A percentile compares a stretch with the other conserved stretches of the same genome.
Evolutionary conservation across 345 rosid species (phyloP).

Genomic region (Eucalyptus regnans): DNA sequence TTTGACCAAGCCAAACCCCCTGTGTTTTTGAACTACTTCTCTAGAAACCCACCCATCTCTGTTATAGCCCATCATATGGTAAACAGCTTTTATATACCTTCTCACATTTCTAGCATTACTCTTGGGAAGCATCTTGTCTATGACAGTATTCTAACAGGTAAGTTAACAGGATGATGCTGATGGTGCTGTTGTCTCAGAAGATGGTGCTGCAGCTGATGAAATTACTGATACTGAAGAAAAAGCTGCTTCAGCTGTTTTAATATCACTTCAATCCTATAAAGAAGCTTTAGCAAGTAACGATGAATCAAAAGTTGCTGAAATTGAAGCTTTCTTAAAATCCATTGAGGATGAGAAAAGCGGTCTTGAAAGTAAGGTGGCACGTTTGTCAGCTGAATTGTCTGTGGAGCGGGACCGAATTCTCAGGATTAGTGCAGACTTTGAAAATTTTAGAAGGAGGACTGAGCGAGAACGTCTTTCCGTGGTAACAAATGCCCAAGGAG

Average conservation of each 20-base stretch:
- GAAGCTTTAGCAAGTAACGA: conserved; percentile 63
- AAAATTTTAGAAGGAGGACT: conserved; percentile 91
- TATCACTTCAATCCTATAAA: conserved; percentile 43
- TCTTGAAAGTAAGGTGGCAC: conserved; percentile 42
- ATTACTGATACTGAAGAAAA: conserved; percentile 29
- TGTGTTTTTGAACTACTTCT: neutral
- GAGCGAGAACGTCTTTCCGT: conserved; percentile 77
- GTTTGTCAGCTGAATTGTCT: conserved; percentile 52
- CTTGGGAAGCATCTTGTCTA: neutral
- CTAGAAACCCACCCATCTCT: neutral
- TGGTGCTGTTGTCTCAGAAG: conserved; percentile 34
- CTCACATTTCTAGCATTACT: neutral
- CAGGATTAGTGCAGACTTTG: conserved; percentile 91
- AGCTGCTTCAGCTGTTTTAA: conserved; percentile 28
- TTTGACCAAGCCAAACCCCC: neutral
- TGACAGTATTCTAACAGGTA: neutral
- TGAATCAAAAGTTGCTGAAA: conserved; percentile 45
- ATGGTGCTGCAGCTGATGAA: conserved; percentile 16
- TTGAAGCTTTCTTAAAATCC: conserved; percentile 55
- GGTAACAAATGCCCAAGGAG: conserved; percentile 88
- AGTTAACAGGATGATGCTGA: conserved; percentile 48
- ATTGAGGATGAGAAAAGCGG: conserved; percentile 53
- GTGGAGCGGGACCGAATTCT: conserved; percentile 65
- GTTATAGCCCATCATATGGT: neutral
- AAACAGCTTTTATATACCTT: neutral